Percentiles rank a stretch among this genome's conserved stretches.
These are phyloP conservation scores for Microbotryomycetes sp. DNA, from an alignment of 1,284 basidiomycete genomes.

Conservation along the genomic window DNA sequence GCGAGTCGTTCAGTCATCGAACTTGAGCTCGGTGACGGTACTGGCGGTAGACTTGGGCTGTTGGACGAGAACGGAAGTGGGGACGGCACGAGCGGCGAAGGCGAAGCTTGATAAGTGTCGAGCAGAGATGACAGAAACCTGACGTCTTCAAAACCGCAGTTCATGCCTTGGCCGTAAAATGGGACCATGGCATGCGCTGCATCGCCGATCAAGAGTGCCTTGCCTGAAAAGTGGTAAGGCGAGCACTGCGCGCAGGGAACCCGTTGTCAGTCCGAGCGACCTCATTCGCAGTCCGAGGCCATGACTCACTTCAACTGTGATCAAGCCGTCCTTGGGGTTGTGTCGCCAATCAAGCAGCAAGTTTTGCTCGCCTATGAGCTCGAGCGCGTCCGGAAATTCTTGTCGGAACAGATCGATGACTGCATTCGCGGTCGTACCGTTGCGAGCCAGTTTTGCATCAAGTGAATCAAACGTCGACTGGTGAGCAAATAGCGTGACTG, in stretches of 20 bases:
- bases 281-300: background rate
- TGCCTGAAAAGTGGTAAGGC: constrained; percentile 84
- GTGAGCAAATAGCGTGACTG: constrained; percentile 76
- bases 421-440: constrained; percentile 1
- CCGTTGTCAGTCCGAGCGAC: background rate
- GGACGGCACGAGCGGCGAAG: constrained; percentile 39
- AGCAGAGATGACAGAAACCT: constrained; percentile 74
- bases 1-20: constrained; percentile 54
- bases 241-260: constrained; percentile 50
- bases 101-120: constrained; percentile 55
- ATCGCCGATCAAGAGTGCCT: constrained; percentile 83
- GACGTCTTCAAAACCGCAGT: constrained; percentile 96
- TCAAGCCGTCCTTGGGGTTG: constrained; percentile 81
- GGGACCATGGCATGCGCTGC: constrained; percentile 90
- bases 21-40: constrained; percentile 39
- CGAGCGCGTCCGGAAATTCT: constrained; percentile 80
- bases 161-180: constrained; percentile 94
- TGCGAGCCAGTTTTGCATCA: constrained; percentile 11
- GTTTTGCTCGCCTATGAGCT: constrained; percentile 69
- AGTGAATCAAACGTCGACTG: constrained; percentile 62
- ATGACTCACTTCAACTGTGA: constrained; percentile 72
- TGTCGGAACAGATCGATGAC: constrained; percentile 60
- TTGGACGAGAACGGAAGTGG: constrained; percentile 35
- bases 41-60: constrained; percentile 41
- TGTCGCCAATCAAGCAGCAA: constrained; percentile 66